Evolutionary conservation across 345 rosid species (phyloP).

Genomic region (Lumnitzera littorea): DNA sequence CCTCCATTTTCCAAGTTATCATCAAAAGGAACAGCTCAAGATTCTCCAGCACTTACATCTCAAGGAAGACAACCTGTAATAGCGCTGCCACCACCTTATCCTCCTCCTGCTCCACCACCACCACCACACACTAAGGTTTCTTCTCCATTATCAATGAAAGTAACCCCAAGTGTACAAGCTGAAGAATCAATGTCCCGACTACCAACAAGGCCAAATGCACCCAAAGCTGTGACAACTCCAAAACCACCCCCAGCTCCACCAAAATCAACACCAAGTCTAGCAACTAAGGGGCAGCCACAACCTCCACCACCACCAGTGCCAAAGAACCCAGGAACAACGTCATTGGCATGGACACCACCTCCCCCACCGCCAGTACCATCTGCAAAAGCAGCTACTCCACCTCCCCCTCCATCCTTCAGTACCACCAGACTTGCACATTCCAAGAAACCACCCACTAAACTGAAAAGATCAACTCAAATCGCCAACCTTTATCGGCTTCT

Average conservation of each 20-base stretch:
- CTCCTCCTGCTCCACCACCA: conserved; percentile 5
- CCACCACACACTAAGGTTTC: conserved; percentile 8
- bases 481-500: conserved; percentile 56
- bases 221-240: conserved; percentile 7
- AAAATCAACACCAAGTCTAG: conserved; percentile 15
- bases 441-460: conserved; percentile 57
- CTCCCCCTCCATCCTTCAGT: conserved; percentile 50
- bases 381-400: conserved; percentile 42
- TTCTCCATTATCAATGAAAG: conserved; percentile 16
- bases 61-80: no score
- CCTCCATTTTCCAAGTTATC: not conserved
- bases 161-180: conserved; percentile 6
- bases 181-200: conserved; percentile 1
- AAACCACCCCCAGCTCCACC: conserved; percentile 13
- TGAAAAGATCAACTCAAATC: conserved; percentile 77
- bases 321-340: not conserved
- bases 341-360: not conserved
- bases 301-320: conserved; percentile 22
- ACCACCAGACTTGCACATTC: conserved; percentile 42
- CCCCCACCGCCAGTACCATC: conserved; percentile 38
- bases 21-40: no score
- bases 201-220: conserved; percentile 11
- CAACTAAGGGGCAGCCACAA: conserved; percentile 29
- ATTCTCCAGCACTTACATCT: no score
- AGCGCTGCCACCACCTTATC: no score